These are phyloP conservation scores for Nelumbo lutea DNA, from an alignment of 164 flowering plant species.

Conservation along the genomic window DNA sequence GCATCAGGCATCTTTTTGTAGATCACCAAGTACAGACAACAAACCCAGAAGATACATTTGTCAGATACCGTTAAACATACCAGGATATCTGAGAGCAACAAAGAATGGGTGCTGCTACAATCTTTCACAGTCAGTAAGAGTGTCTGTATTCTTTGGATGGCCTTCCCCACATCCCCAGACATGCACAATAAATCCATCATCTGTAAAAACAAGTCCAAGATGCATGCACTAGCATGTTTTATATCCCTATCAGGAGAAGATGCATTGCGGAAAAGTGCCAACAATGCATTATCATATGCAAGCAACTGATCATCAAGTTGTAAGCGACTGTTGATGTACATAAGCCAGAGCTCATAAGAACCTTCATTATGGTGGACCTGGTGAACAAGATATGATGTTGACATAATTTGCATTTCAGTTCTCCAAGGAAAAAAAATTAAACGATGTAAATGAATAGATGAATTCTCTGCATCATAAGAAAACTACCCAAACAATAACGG, in stretches of 20 bases:
- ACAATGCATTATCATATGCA: slow-evolving; percentile 64
- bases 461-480: neutral
- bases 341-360: slow-evolving; percentile 84
- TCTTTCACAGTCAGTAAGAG: slow-evolving; percentile 25
- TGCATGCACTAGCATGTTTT: slow-evolving; percentile 54
- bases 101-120: slow-evolving; percentile 22
- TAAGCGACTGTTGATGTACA: slow-evolving; percentile 74
- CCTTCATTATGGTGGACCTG: slow-evolving; percentile 60
- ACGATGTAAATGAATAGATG: slow-evolving; percentile 1
- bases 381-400: slow-evolving; percentile 24
- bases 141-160: slow-evolving; percentile 37
- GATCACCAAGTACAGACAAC: slow-evolving; percentile 63
- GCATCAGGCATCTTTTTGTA: slow-evolving; percentile 78
- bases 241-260: slow-evolving; percentile 30
- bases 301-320: slow-evolving; percentile 45
- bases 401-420: slow-evolving; percentile 18
- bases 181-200: slow-evolving; percentile 60
- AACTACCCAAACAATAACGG: slow-evolving; percentile 1
- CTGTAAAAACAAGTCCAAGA: slow-evolving; percentile 79
- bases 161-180: slow-evolving; percentile 55
- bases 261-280: slow-evolving; percentile 42
- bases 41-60: slow-evolving; percentile 76
- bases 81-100: slow-evolving; percentile 41
- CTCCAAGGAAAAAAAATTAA: neutral
- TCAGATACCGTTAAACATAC: slow-evolving; percentile 57